These are phyloP conservation scores for Ustilago vetiveriae DNA, from an alignment of 1,284 basidiomycete species.

Conservation along the genomic window DNA sequence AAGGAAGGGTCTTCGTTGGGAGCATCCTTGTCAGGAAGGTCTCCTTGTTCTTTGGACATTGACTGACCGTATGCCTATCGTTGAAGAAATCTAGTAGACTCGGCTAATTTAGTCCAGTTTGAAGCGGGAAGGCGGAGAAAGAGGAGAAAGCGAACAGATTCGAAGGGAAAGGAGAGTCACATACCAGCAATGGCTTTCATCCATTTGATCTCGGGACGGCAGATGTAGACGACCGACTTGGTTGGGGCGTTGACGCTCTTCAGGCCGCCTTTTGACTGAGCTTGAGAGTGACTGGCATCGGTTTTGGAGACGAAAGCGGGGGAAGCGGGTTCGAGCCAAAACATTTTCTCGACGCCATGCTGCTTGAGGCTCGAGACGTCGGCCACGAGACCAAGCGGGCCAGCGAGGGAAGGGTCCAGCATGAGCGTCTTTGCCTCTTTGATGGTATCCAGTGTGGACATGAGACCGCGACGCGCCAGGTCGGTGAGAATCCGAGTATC, in stretches of 20 bases:
- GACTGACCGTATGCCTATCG: slow-evolving; percentile 58
- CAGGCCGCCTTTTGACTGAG: slow-evolving; percentile 23
- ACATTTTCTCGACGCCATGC: slow-evolving; percentile 99
- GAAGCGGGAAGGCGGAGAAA: not conserved
- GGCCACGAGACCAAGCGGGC: slow-evolving; percentile 89
- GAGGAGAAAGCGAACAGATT: not conserved
- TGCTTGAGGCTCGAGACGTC: slow-evolving; percentile 93
- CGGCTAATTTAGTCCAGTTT: slow-evolving; percentile 53
- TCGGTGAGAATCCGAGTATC: slow-evolving; percentile 46
- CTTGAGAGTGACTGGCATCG: slow-evolving; percentile 16
- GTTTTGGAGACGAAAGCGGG: slow-evolving; percentile 40
- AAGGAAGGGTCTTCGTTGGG: slow-evolving; percentile 52
- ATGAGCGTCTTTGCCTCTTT: slow-evolving; percentile 84
- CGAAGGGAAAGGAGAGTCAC: slow-evolving; percentile 30
- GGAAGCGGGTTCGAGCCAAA: slow-evolving; percentile 82
- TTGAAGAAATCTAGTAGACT: slow-evolving; percentile 46
- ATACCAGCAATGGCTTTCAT: slow-evolving; percentile 90
- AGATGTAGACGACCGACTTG: slow-evolving; percentile 91
- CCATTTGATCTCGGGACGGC: slow-evolving; percentile 83
- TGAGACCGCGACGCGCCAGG: slow-evolving; percentile 47
- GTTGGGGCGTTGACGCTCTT: slow-evolving; percentile 75
- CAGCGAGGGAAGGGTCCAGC: slow-evolving; percentile 85
- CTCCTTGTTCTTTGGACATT: slow-evolving; percentile 57
- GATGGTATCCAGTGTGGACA: slow-evolving; percentile 51
- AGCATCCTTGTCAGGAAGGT: slow-evolving; percentile 56